phyloP scores from a whole-genome alignment of 2,329 filamentous ascomycete genomes.

The Triangularia setosa region DNA sequence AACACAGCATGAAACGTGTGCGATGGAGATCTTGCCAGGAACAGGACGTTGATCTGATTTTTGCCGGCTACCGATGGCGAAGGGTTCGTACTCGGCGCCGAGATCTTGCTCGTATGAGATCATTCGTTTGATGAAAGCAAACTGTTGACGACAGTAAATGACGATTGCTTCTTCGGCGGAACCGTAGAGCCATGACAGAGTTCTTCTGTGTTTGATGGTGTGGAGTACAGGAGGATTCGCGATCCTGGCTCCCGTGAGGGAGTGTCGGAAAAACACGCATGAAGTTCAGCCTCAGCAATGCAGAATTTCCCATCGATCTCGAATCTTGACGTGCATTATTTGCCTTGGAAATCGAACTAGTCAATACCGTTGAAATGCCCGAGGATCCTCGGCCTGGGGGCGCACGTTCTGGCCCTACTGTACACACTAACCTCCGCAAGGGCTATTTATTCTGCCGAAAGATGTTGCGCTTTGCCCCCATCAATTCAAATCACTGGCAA shows the following conservation, averaged over 20 bases:
- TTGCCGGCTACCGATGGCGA: not conserved
- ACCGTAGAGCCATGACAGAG: not conserved
- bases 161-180: not conserved
- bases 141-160: not conserved
- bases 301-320: not conserved
- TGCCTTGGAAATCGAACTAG: not conserved
- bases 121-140: not conserved
- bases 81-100: not conserved
- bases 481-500: not conserved
- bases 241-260: not conserved
- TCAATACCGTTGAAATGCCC: not conserved
- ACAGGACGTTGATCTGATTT: not conserved
- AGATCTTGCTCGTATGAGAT: not conserved
- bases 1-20: slow-evolving; percentile 11
- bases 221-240: not conserved
- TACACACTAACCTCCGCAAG: not conserved
- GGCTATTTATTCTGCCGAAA: not conserved
- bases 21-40: not conserved
- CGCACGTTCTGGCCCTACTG: not conserved
- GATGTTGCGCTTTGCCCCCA: not conserved
- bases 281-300: not conserved
- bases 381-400: not conserved
- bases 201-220: not conserved
- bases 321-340: not conserved
- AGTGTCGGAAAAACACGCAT: not conserved